These are phyloP conservation scores for Suillus hirtellus DNA, from an alignment of 768 basidiomycete species.

Conservation along the genomic window DNA sequence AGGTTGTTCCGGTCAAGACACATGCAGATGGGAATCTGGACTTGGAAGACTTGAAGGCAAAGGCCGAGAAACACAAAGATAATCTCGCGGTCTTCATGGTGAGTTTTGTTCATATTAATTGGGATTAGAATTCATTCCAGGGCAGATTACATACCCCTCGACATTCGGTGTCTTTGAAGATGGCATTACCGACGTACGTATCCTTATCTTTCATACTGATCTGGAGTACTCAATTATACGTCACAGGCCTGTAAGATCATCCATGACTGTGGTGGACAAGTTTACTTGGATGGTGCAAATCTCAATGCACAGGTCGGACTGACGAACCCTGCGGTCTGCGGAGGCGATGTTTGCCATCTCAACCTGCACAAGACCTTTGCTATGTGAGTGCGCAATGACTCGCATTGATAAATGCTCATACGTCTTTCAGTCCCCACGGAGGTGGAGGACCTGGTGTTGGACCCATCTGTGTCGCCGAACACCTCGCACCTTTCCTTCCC, in stretches of 20 bases:
- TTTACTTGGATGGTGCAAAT: slow-evolving; percentile 95
- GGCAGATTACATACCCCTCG: slow-evolving; percentile 91
- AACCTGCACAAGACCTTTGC: slow-evolving; percentile 99
- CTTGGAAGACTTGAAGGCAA: slow-evolving; percentile 77
- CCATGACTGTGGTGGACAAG: slow-evolving; percentile 94
- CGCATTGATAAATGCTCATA: slow-evolving; percentile 1
- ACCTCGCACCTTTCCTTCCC: slow-evolving; percentile 93
- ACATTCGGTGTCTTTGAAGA: slow-evolving; percentile 98
- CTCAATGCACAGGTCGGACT: slow-evolving; percentile 92
- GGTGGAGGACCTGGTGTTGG: slow-evolving; percentile 97
- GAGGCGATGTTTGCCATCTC: slow-evolving; percentile 97
- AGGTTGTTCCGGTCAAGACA: slow-evolving; percentile 94
- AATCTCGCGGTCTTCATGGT: slow-evolving; percentile 97
- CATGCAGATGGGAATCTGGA: slow-evolving; percentile 87
- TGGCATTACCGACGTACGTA: slow-evolving; percentile 71
- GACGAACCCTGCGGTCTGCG: slow-evolving; percentile 92
- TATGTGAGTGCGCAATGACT: slow-evolving; percentile 54
- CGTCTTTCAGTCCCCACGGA: slow-evolving; percentile 76
- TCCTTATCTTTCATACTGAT: background rate
- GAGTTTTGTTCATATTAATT: slow-evolving; percentile 22
- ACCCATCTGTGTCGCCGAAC: slow-evolving; percentile 92
- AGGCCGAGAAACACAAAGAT: slow-evolving; percentile 90
- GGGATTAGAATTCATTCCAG: slow-evolving; percentile 15
- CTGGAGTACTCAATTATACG: background rate
- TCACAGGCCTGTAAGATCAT: slow-evolving; percentile 85